phyloP scores from a whole-genome alignment of 768 basidiomycete species.

The Crassisporium funariophilum region DNA sequence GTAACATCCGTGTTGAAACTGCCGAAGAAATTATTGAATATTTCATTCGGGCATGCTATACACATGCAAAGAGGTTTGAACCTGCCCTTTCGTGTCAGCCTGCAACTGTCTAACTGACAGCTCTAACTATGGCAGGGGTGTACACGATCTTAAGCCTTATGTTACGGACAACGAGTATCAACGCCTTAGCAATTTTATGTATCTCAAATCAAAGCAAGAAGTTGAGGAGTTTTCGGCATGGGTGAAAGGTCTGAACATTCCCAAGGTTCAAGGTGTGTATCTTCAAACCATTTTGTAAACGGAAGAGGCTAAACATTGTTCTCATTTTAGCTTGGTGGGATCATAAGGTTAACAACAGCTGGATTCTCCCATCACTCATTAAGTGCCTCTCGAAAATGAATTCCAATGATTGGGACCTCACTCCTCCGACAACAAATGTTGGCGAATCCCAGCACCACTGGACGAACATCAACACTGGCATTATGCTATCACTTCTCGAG shows the following conservation, averaged over 20 bases:
- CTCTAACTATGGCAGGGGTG: slow-evolving; percentile 7
- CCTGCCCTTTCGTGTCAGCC: neutral
- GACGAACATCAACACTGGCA: slow-evolving; percentile 21
- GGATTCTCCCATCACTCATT: slow-evolving; percentile 25
- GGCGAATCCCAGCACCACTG: slow-evolving; percentile 23
- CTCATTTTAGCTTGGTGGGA: slow-evolving; percentile 24
- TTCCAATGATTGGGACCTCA: slow-evolving; percentile 19
- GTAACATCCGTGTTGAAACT: slow-evolving; percentile 11
- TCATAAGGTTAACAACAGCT: slow-evolving; percentile 23
- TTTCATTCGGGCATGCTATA: slow-evolving; percentile 14
- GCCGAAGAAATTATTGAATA: slow-evolving; percentile 13
- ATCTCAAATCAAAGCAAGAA: slow-evolving; percentile 13
- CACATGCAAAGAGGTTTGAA: slow-evolving; percentile 11
- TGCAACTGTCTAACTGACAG: neutral
- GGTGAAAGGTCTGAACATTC: slow-evolving; percentile 7
- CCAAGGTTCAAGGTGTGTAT: slow-evolving; percentile 14
- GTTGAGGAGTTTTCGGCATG: slow-evolving; percentile 9
- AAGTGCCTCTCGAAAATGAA: slow-evolving; percentile 18
- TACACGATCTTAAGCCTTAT: slow-evolving; percentile 7
- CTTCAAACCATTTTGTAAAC: neutral
- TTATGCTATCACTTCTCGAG: slow-evolving; percentile 19
- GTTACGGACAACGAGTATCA: slow-evolving; percentile 11
- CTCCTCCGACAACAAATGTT: slow-evolving; percentile 22
- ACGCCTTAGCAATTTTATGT: slow-evolving; percentile 15
- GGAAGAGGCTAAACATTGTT: neutral